Base-by-base conservation (phyloP, 371 early-diverging fungal species). In the Mucor saturninus region DNA sequence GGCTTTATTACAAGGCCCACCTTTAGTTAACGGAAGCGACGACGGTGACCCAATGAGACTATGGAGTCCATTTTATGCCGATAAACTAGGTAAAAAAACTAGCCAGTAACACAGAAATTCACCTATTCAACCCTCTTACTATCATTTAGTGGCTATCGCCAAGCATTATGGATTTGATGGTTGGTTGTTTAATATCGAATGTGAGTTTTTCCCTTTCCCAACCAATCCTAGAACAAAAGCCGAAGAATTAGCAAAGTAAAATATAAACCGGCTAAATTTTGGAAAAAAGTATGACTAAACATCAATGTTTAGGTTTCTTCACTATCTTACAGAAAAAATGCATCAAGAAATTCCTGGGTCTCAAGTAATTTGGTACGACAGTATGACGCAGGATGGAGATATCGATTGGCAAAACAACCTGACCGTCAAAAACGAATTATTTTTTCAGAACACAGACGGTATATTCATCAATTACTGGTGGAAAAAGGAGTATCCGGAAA, bases 401-500 rank as follows among this genome's bases (percentile, higher is more conserved):
- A 55, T 89, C 10, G 37, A 72, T 4, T 88, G 86, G 85, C 88
- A 88, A 59, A 83, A 90, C 60, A 72, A 74, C n/a, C 56, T 90
- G 37, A 83, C 62, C 14, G 43, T 26, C 0, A 56, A 65, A 55
- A 89, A 89, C 61, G 62, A 69, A 26, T 56, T 62, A 1, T 86
- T 86, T 46, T 85, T 86, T 54, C 64, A 77, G 21, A 80, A 68
- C 37, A n/a, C 75, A 4, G 88, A 88, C 72, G 84, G 83, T 9
- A 81, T 89, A 4, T 88, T 88, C 56, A 63, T 80, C 2, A 90
- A 90, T 59, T 88, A 90, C 63, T 81, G 80, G n/a, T 89, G 90
- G 90, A 67, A 77, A 52, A 60, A 60, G 0, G 60, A 62, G 9
- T 63, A 64, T 49, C 84, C 86, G 1, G 60, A 54, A 14, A 58